phyloP scores from a whole-genome alignment of 2,329 filamentous ascomycete genomes.

The Aspergillus neoniger region DNA sequence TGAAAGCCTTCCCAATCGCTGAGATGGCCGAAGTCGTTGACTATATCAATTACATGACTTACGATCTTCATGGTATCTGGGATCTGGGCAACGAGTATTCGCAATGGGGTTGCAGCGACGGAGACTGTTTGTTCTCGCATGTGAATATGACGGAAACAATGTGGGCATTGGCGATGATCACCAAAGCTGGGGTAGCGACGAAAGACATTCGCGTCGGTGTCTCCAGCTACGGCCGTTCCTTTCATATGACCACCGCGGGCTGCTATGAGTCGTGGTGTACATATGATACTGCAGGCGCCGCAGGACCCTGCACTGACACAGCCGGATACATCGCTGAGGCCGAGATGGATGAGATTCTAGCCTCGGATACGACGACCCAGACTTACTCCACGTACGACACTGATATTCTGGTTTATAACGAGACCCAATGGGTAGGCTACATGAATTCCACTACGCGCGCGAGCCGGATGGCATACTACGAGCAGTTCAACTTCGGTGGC shows the following conservation, averaged over 20 bases:
- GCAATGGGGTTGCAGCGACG: slow-evolving; percentile 23
- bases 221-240: slow-evolving; percentile 37
- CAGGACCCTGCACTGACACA: slow-evolving; percentile 31
- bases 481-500: slow-evolving; percentile 5
- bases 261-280: slow-evolving; percentile 34
- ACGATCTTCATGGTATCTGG: slow-evolving; percentile 38
- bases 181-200: slow-evolving; percentile 10
- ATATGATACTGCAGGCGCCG: slow-evolving; percentile 26
- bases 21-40: slow-evolving; percentile 32
- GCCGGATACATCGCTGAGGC: neutral
- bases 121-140: slow-evolving; percentile 39
- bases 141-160: slow-evolving; percentile 44
- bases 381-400: neutral
- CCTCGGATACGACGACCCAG: neutral
- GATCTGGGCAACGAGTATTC: slow-evolving; percentile 29
- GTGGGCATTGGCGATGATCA: slow-evolving; percentile 33
- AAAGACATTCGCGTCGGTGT: slow-evolving; percentile 36
- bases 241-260: slow-evolving; percentile 31
- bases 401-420: slow-evolving; percentile 13
- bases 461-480: slow-evolving; percentile 3
- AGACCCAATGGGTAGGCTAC: slow-evolving; percentile 13
- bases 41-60: slow-evolving; percentile 45
- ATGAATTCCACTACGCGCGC: slow-evolving; percentile 5
- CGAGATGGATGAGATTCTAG: neutral
- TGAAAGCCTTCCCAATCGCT: slow-evolving; percentile 34